Base-by-base conservation (phyloP, 768 basidiomycete genomes). In the Hygrophorus russula region DNA sequence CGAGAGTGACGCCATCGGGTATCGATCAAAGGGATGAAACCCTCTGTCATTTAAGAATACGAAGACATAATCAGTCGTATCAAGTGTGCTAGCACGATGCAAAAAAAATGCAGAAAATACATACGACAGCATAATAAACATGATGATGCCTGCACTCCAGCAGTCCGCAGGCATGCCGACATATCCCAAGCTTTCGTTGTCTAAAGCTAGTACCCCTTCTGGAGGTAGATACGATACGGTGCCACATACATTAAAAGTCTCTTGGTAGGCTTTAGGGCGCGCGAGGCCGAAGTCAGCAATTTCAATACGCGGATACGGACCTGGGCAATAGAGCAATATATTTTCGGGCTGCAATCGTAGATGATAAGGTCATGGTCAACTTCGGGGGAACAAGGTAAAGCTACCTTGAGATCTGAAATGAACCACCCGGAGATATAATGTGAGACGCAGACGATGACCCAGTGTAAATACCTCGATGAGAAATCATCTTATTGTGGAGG, bases 241-340 rank as follows among this genome's bases (percentile, higher is more conserved):
- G n/a, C 88, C 88, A 47, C 82, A 88, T 34, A 87, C 87, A 50
- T 87, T 87, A 53, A 86, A 67, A 0, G 88, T 90, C 54, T 82
- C 80, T 68, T 89, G 80, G 53, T 80, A 79, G 2, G 86, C 78
- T 51, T 78, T 78, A 5, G 78, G 76, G 13, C 86, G 77, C 8
- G 88, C 88, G 13, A 89, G 74, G 7, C 88, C 88, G 55, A 91
- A 91, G 59, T 91, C 88, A 14, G 88, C 88, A 31, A 91, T 80
- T 40, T 86, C 69, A 32, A 91, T 78, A 32, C 82, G 82, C 39
- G 88, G 88, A 55, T 87, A 91, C 2, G 84, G 75, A 8, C 87
- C 88, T n/a, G 88, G 84, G 4, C 74, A 68, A 51, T 78, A 67
- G 3, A 91, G 68, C 11, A 91, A 67, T 32, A 91, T 82, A 50